Evolutionary conservation across 257 asterid species (phyloP).

Genomic region (Gentiana straminea): DNA sequence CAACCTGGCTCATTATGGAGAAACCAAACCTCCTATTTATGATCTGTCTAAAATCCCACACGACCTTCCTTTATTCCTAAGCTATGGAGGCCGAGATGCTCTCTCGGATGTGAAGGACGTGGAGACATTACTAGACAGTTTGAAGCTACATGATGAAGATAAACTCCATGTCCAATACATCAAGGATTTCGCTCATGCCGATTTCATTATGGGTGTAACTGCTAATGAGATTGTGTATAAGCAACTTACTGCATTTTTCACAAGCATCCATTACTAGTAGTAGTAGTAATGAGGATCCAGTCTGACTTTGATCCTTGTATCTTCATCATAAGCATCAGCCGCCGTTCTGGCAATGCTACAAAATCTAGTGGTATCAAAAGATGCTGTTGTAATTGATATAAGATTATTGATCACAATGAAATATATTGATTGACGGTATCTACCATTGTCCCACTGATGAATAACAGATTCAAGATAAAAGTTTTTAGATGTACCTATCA

Average conservation of each 20-base stretch:
- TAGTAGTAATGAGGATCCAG: too few species aligned
- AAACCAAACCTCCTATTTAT: not conserved
- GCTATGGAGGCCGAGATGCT: slow-evolving; percentile 6
- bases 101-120: slow-evolving; percentile 6
- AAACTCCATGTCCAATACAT: slow-evolving; percentile 2
- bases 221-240: slow-evolving; percentile 1
- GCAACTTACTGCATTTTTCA: not conserved
- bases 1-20: slow-evolving; percentile 3
- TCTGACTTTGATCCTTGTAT: too few species aligned
- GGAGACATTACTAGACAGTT: not conserved
- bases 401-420: too few species aligned
- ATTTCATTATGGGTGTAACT: slow-evolving; percentile 4
- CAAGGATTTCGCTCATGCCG: slow-evolving; percentile 2
- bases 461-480: too few species aligned
- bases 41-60: not conserved
- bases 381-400: too few species aligned
- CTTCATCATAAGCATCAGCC: too few species aligned
- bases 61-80: not conserved
- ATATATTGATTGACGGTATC: too few species aligned
- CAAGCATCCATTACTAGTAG: too few species aligned
- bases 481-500: too few species aligned
- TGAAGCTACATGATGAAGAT: not conserved
- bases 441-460: too few species aligned
- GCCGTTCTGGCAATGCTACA: too few species aligned
- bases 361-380: too few species aligned